These are phyloP conservation scores for Naegleria fowleri DNA, from an alignment of 208 protist genomes.

Conservation along the genomic window DNA sequence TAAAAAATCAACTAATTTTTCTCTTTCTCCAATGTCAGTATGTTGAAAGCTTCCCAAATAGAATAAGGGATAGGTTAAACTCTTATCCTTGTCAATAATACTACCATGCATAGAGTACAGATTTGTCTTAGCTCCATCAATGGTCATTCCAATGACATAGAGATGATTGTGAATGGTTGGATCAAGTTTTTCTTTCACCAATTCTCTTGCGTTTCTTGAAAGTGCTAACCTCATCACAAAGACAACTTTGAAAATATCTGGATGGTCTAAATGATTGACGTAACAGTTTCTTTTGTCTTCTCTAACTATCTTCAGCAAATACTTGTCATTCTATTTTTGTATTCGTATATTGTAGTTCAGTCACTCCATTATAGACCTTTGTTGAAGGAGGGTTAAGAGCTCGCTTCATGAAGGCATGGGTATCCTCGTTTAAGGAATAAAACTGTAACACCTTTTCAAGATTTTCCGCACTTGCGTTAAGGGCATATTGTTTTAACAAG, in stretches of 20 bases:
- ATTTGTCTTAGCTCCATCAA: not conserved
- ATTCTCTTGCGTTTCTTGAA: not conserved
- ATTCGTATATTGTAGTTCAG: not conserved
- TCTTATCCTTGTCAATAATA: not conserved
- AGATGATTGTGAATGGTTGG: not conserved
- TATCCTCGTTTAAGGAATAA: not conserved
- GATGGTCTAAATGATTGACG: not conserved
- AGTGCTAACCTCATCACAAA: not conserved
- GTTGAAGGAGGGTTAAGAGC: not conserved
- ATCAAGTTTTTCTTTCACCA: not conserved
- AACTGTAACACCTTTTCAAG: not conserved
- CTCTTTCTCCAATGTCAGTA: not conserved
- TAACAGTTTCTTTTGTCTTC: not conserved
- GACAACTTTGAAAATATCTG: not conserved
- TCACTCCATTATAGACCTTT: not conserved
- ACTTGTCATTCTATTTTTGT: not conserved
- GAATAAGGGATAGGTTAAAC: not conserved
- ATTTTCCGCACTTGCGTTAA: not conserved
- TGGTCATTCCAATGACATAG: not conserved
- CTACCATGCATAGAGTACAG: not conserved
- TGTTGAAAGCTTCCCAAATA: not conserved
- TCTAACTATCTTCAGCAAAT: not conserved
- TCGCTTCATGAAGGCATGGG: not conserved
- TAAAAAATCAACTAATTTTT: not conserved
- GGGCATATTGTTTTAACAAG: not conserved